phyloP scores from a whole-genome alignment of 495 filamentous ascomycete genomes.

The Talaromyces thailandensis region DNA sequence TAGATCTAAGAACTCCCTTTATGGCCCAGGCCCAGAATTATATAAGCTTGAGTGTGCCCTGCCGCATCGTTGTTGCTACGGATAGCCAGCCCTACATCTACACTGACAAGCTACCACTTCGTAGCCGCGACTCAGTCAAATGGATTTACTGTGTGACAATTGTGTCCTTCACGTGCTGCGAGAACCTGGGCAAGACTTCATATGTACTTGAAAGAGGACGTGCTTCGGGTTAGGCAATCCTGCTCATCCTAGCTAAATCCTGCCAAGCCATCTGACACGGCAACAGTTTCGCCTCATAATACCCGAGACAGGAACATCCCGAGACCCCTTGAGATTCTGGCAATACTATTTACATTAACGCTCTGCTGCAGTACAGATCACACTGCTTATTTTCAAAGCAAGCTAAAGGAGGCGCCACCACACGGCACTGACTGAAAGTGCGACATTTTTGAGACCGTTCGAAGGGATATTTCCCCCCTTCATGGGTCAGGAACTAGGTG shows the following conservation, averaged over 20 bases:
- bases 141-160: background rate
- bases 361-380: background rate
- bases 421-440: background rate
- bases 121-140: background rate
- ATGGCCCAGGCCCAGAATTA: no score
- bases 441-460: background rate
- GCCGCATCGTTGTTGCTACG: background rate
- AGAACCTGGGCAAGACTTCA: background rate
- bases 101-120: background rate
- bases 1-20: no score
- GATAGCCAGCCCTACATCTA: background rate
- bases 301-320: background rate
- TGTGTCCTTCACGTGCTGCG: background rate
- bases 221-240: background rate
- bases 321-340: background rate
- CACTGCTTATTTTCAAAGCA: background rate
- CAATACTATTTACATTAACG: background rate
- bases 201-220: background rate
- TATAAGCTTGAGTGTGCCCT: background rate
- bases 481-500: background rate
- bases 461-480: background rate
- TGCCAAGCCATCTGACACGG: background rate
- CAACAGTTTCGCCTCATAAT: constrained; percentile 1
- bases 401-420: background rate
- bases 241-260: background rate